Evolutionary conservation across 2,329 filamentous ascomycete genomes (phyloP), one percentile per base, ranked within the genome.

Genomic region (Cladosporium sp.): DNA sequence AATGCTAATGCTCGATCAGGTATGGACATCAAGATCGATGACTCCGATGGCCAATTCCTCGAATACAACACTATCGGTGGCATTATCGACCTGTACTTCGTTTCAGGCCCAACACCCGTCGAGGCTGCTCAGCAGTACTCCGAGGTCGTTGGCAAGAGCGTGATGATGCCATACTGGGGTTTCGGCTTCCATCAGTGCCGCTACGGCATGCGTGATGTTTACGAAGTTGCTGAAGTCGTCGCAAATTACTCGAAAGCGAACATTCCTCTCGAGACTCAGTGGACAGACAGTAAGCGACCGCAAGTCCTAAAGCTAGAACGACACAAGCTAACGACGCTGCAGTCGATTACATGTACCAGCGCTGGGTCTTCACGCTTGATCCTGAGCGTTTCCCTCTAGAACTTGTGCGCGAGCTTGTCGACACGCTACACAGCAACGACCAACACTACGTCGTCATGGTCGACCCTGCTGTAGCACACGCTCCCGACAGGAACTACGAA

Each of bases 61-160:
- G 90, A 93, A 77, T 95, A 93, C 79, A 92, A 93, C 75, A 86
- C 87, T 1, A 82, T 94, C 0, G 91, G 91, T 7, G 91, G 92
- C 11, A 84, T 93, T 23, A 74, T 95, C 2, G 92, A 94, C 75
- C 74, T 85, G 30, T 85, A 84, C 75, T 84, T 85, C 73, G 67
- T 85, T 65, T 78, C 82, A 36, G 83, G 83, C 3, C 79, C 79
- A 3, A 70, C 77, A 18, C 83, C 83, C 4, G 75, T 76, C 11
- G 77, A 81, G 11, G 83, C 82, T 5, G 79, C 81, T 6, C 76
- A 78, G 69, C 82, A 84, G 68, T 85, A 84, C 65, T 78, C 81
- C 1, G 80, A 82, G n/a, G 73, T 84, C 18, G 80, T 80, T 46
- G 83, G 83, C 5, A 77, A 79, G 66, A 78, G 80, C 1, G 79